Evolutionary conservation across 2,329 filamentous ascomycete genomes (phyloP).

Genomic region (Ophiostoma piceae): DNA sequence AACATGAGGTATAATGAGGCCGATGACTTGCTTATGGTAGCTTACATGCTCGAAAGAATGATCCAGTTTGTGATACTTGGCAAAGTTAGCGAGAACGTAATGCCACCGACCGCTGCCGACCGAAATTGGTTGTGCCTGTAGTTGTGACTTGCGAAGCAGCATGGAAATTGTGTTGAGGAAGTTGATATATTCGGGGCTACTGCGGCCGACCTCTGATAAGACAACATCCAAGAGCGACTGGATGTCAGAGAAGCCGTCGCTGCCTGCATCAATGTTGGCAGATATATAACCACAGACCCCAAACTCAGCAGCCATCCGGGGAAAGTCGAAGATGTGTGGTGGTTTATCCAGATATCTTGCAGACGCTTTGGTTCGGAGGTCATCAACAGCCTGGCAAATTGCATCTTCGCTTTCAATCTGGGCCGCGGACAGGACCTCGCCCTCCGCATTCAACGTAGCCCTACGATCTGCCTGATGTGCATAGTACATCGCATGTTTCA

Average conservation of each 20-base stretch:
- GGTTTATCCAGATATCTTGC: background rate
- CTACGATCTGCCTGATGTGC: background rate
- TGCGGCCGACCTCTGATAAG: too few relatives aligned
- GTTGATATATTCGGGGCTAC: too few relatives aligned
- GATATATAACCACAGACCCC: background rate
- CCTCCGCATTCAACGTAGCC: background rate
- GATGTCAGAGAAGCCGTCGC: background rate
- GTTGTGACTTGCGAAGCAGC: too few relatives aligned
- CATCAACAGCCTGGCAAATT: background rate
- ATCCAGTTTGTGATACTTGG: background rate
- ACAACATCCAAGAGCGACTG: background rate
- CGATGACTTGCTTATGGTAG: background rate
- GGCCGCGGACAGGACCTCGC: background rate
- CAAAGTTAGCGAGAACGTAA: too few relatives aligned
- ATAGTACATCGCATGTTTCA: background rate
- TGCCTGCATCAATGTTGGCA: background rate
- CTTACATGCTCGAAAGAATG: background rate
- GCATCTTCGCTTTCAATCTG: background rate
- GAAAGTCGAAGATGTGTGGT: background rate
- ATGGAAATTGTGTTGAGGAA: too few relatives aligned
- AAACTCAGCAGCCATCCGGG: background rate
- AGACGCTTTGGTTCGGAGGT: background rate
- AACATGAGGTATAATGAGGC: background rate
- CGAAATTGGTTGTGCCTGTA: too few relatives aligned
- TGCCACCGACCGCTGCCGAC: background rate